Base-by-base conservation (phyloP, 176 grass and related monocot genomes). In the Aegilops bicornis region DNA sequence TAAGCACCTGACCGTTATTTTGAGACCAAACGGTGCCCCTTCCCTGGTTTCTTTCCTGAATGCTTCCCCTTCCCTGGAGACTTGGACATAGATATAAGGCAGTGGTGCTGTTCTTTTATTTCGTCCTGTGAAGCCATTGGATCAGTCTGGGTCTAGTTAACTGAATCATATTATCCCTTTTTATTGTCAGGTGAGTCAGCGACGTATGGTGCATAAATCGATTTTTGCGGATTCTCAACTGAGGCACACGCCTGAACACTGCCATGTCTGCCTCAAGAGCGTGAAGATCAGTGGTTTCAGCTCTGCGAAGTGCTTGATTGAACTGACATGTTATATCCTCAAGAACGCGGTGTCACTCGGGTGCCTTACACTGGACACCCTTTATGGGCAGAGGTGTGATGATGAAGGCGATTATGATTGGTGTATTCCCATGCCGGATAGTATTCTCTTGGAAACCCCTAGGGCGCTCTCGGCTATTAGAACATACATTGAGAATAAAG, bases 1-100 rank as follows among this genome's bases (percentile, higher is more conserved):
- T 64, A 81, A 81, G 64, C 45, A 68, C 79, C 65, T 81, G 79
- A 12, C 24, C 19, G 69, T 81, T 50, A 1, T 2, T 66, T 22
- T 32, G 3, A 64, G 29, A 52, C 31, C 20, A 4, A 16, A 27
- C 3, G 8, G 5, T 16, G 5, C 29, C 23, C 1, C 10, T 40
- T 40, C 39, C 10, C 39, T 40, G 39, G 39, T 40, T 40, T 40
- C 39, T 40, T 40, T 40, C 35, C 58, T 79, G 20, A 35, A 40
- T 27, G 77, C 77, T 1, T 63, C 77, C 63, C 79, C 63, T 73
- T 9, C 11, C 9, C 8, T 43, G 69, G 69, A 73, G 42, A 81
- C 27, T 50, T 69, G 52, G 39, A 23, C 32, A 24, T 81, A 17
- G 9, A 11, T 33, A 42, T 81, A 81, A 68, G 42, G 47, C 17